Base-by-base conservation (phyloP, 176 grass and related monocot genomes). In the Calamus simplicifolius region DNA sequence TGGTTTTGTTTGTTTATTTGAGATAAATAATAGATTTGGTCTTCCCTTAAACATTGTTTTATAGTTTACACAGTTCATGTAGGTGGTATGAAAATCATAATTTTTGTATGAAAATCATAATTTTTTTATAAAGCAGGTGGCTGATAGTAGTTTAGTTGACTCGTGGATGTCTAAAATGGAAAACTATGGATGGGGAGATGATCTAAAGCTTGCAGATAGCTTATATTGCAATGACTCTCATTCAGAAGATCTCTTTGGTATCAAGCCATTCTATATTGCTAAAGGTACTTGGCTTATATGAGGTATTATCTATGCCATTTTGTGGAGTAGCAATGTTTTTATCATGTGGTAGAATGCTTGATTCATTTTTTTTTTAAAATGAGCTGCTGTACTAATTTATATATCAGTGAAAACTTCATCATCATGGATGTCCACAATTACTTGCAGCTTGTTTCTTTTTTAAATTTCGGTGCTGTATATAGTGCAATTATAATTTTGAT, bases 101-200 rank as follows among this genome's bases (percentile, higher is more conserved):
- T n/a, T n/a, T n/a, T n/a, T n/a, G n/a, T n/a, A n/a, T n/a, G n/a
- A 56, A 56, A 38, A 29, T 62, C 16, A 4, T 64, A n/a, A 49
- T 19, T 18, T 67, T 72, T 77, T 29, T 19, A 19, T 67, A 26
- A 51, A 18, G 54, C 77, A 82, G 77, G 79, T 72, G 57, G 77
- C 75, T 82, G 75, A 73, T 57, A 69, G 77, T 13, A 77, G 52
- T 26, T 43, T 62, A n/a, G 54, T 84, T 64, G 55, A 69, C n/a
- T 27, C 64, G 15, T 51, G 13, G 50, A 64, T 82, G 51, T 57
- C 38, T 74, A 80, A 85, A 74, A 29, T 87, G 50, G 85, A 27
- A 58, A 87, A 74, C 29, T 96, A 90, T 82, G 91, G 91, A 16
- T 96, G 91, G 91, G 86, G 86, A 66, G 67, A 65, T n/a, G n/a